phyloP scores from a whole-genome alignment of 208 protist genomes.

The Leishmania arabica region DNA sequence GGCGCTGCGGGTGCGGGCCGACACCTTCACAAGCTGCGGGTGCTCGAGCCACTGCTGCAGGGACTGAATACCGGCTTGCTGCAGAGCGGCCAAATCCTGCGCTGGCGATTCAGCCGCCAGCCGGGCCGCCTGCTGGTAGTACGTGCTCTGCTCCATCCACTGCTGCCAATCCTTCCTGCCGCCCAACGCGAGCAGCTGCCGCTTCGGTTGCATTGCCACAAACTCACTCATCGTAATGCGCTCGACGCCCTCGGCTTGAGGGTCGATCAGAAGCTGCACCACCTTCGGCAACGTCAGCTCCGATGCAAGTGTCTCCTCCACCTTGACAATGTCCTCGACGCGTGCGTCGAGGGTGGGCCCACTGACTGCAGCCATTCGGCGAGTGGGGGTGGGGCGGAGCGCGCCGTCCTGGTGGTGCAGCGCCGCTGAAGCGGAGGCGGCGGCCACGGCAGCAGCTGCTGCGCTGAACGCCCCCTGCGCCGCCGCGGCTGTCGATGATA shows the following conservation, averaged over 20 bases:
- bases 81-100: slow-evolving; percentile 66
- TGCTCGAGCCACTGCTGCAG: slow-evolving; percentile 86
- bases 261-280: slow-evolving; percentile 79
- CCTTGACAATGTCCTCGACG: slow-evolving; percentile 70
- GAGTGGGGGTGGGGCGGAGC: slow-evolving; percentile 25
- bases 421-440: slow-evolving; percentile 3
- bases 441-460: background rate
- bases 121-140: slow-evolving; percentile 78
- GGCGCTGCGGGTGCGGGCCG: slow-evolving; percentile 63
- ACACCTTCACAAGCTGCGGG: slow-evolving; percentile 74
- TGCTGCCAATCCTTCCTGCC: slow-evolving; percentile 73
- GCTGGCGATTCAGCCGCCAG: slow-evolving; percentile 56
- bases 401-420: slow-evolving; percentile 19
- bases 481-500: background rate
- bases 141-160: slow-evolving; percentile 66
- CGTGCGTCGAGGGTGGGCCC: slow-evolving; percentile 63
- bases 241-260: slow-evolving; percentile 67
- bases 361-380: slow-evolving; percentile 34
- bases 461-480: background rate
- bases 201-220: slow-evolving; percentile 73
- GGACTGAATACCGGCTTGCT: slow-evolving; percentile 70
- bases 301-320: slow-evolving; percentile 47
- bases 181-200: slow-evolving; percentile 67
- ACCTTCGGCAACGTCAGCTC: slow-evolving; percentile 66
- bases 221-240: slow-evolving; percentile 73